Evolutionary conservation across 345 rosid genomes (phyloP).

Genomic region (Dipteronia sinensis): DNA sequence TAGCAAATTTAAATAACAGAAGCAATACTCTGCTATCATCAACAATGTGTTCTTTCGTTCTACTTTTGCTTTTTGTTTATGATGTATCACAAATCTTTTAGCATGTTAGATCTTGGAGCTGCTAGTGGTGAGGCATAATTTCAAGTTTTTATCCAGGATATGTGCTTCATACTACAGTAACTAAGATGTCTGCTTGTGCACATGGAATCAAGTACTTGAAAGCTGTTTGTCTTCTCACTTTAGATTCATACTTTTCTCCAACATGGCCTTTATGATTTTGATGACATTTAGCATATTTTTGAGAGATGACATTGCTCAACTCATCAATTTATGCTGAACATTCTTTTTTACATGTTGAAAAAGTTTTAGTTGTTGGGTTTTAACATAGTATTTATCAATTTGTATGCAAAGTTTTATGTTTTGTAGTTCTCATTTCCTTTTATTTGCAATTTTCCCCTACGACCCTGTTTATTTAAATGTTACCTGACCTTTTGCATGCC

Average conservation of each 20-base stretch:
- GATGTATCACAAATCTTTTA: not conserved
- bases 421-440: not conserved
- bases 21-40: not conserved
- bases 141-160: not conserved
- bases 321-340: not conserved
- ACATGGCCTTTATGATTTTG: not conserved
- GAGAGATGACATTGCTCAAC: not conserved
- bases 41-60: not conserved
- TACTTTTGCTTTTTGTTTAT: not conserved
- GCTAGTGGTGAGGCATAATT: not conserved
- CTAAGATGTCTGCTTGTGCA: not conserved
- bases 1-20: not conserved
- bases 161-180: not conserved
- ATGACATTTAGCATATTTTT: not conserved
- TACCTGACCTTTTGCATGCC: slow-evolving; percentile 36
- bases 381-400: not conserved
- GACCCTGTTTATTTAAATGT: slow-evolving; percentile 12
- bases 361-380: not conserved
- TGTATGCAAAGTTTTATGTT: not conserved
- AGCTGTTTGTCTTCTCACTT: not conserved
- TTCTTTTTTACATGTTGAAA: not conserved
- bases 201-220: not conserved
- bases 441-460: not conserved
- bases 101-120: not conserved
- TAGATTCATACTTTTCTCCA: not conserved